phyloP scores from a whole-genome alignment of 2,329 filamentous ascomycete species.

The Fusarium compactum region DNA sequence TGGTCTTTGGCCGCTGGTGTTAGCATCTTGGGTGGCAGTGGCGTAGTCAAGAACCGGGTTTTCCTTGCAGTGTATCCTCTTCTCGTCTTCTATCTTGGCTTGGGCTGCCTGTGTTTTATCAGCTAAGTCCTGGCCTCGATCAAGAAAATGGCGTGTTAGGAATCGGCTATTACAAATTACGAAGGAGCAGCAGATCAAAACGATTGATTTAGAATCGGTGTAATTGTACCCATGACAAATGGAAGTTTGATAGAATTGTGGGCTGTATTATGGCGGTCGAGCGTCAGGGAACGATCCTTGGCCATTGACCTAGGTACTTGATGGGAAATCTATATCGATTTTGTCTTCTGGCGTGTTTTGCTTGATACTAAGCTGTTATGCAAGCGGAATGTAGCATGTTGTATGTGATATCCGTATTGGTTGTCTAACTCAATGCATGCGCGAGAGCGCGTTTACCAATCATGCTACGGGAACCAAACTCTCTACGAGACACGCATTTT shows the following conservation, averaged over 20 bases:
- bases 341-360: constrained; percentile 5
- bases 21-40: constrained; percentile 94
- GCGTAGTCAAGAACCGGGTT: constrained; percentile 94
- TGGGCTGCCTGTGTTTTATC: constrained; percentile 97
- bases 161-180: not conserved
- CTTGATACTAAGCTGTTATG: not conserved
- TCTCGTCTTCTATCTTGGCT: constrained; percentile 92
- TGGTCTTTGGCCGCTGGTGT: constrained; percentile 97
- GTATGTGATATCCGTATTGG: constrained; percentile 1
- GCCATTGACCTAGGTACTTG: constrained; percentile 1
- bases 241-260: constrained; percentile 21
- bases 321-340: constrained; percentile 14
- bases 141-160: not conserved
- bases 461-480: not conserved
- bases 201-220: constrained; percentile 26
- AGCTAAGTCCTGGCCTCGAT: constrained; percentile 66
- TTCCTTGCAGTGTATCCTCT: constrained; percentile 94
- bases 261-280: constrained; percentile 12
- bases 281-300: constrained; percentile 9
- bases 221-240: constrained; percentile 40
- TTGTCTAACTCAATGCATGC: not conserved
- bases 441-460: not conserved
- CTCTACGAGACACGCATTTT: not conserved
- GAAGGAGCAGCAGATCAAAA: constrained; percentile 16
- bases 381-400: constrained; percentile 8